Percentiles rank a stretch among this genome's conserved stretches.
These are phyloP conservation scores for Phialophora chinensis DNA, from an alignment of 2,329 filamentous ascomycete species.

Conservation along the genomic window DNA sequence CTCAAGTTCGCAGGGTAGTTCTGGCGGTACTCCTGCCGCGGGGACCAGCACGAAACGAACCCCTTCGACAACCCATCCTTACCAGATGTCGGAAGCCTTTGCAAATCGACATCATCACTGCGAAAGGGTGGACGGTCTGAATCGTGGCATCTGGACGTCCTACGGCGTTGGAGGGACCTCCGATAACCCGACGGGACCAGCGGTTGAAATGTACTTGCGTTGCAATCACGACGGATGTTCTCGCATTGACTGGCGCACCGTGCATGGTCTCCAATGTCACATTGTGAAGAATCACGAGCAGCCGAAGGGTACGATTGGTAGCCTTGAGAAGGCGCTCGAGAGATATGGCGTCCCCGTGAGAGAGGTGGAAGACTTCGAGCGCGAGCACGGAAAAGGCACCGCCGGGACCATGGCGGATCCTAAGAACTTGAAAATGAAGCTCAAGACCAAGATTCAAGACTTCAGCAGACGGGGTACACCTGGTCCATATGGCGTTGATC, in stretches of 20 bases:
- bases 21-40: constrained; percentile 7
- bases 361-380: constrained; percentile 39
- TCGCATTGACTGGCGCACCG: constrained; percentile 40
- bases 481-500: constrained; percentile 31
- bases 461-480: constrained; percentile 25
- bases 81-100: constrained; percentile 41
- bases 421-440: constrained; percentile 39
- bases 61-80: constrained; percentile 40
- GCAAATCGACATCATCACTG: constrained; percentile 41
- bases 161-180: constrained; percentile 37
- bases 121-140: constrained; percentile 38
- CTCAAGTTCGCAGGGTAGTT: constrained; percentile 13
- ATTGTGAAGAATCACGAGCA: constrained; percentile 41
- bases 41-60: constrained; percentile 34
- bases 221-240: constrained; percentile 40
- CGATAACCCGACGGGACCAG: constrained; percentile 36
- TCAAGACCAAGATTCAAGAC: constrained; percentile 30
- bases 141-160: constrained; percentile 40
- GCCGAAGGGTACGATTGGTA: constrained; percentile 40
- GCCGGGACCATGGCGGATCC: constrained; percentile 40
- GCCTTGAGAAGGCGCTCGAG: constrained; percentile 39
- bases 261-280: constrained; percentile 40
- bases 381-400: constrained; percentile 35
- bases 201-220: constrained; percentile 39
- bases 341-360: constrained; percentile 39